phyloP scores from a whole-genome alignment of 2,329 filamentous ascomycete genomes.

The Trichoderma lentiforme region DNA sequence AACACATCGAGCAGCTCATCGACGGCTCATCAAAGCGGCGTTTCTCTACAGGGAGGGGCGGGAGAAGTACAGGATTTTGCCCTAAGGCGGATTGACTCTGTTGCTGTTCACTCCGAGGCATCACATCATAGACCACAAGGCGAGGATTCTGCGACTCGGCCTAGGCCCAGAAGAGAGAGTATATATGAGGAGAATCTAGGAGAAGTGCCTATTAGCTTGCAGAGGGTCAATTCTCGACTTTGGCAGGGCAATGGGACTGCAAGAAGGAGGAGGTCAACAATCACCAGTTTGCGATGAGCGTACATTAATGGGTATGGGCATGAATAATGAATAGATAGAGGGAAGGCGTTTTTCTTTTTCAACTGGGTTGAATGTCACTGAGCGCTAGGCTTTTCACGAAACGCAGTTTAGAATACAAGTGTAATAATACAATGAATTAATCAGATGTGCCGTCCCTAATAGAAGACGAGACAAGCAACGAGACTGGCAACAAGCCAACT shows the following conservation, averaged over 20 bases:
- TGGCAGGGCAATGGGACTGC: slow-evolving; percentile 31
- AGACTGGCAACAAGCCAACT: not conserved
- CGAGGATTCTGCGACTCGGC: slow-evolving; percentile 23
- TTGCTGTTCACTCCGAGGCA: slow-evolving; percentile 16
- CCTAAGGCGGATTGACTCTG: slow-evolving; percentile 19
- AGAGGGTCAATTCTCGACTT: slow-evolving; percentile 44
- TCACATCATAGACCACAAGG: slow-evolving; percentile 22
- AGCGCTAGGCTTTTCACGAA: too few relatives aligned
- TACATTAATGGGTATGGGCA: not conserved
- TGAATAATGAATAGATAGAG: not conserved
- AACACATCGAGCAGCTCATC: slow-evolving; percentile 4
- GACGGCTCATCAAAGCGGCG: slow-evolving; percentile 4
- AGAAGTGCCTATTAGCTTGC: slow-evolving; percentile 45
- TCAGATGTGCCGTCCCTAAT: not conserved
- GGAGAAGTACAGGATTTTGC: slow-evolving; percentile 15
- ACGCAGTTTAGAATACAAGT: not conserved
- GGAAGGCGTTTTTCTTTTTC: not conserved
- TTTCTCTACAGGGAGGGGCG: slow-evolving; percentile 9
- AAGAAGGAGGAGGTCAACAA: slow-evolving; percentile 25
- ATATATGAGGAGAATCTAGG: slow-evolving; percentile 32
- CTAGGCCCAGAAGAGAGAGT: not conserved
- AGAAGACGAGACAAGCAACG: not conserved
- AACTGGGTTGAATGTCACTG: not conserved
- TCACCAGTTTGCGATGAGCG: not conserved
- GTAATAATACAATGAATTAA: not conserved